These are phyloP conservation scores for Xerocomellus intermedius DNA, from an alignment of 768 basidiomycete genomes.

Conservation along the genomic window DNA sequence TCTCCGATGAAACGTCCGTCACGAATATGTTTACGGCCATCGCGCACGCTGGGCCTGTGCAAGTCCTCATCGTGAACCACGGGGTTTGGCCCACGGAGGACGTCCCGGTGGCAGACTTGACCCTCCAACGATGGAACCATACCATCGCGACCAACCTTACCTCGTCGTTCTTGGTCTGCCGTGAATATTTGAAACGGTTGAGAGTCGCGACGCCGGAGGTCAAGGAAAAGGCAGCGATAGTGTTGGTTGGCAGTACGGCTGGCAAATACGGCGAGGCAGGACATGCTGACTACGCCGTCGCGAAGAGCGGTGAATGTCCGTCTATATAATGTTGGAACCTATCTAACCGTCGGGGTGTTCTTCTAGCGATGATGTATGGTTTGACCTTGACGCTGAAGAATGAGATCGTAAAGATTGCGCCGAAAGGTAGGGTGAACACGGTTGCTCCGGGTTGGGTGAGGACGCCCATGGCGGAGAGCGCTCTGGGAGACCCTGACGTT, in stretches of 20 bases:
- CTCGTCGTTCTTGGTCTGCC: constrained; percentile 62
- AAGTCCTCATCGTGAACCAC: constrained; percentile 63
- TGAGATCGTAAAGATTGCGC: constrained; percentile 76
- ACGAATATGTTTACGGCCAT: constrained; percentile 44
- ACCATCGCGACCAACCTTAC: constrained; percentile 66
- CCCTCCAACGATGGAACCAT: constrained; percentile 59
- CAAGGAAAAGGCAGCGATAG: constrained; percentile 57
- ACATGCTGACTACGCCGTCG: constrained; percentile 63
- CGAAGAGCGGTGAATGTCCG: constrained; percentile 56
- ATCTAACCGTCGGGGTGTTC: background rate
- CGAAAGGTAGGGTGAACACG: constrained; percentile 65
- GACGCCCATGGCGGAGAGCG: constrained; percentile 61
- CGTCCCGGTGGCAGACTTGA: constrained; percentile 54
- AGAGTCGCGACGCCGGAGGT: constrained; percentile 35
- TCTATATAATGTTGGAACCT: background rate
- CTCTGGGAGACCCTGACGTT: constrained; percentile 52
- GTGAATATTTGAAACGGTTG: constrained; percentile 56
- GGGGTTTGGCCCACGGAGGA: constrained; percentile 48
- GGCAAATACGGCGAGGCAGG: constrained; percentile 73
- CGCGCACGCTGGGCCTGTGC: constrained; percentile 46
- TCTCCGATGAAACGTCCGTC: constrained; percentile 57
- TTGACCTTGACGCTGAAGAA: constrained; percentile 69
- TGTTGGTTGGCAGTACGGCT: constrained; percentile 68
- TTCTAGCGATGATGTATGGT: constrained; percentile 69
- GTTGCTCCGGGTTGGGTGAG: constrained; percentile 69